Evolutionary conservation across 495 filamentous ascomycete species (phyloP).

Genomic region (Daldinia vernicosa): DNA sequence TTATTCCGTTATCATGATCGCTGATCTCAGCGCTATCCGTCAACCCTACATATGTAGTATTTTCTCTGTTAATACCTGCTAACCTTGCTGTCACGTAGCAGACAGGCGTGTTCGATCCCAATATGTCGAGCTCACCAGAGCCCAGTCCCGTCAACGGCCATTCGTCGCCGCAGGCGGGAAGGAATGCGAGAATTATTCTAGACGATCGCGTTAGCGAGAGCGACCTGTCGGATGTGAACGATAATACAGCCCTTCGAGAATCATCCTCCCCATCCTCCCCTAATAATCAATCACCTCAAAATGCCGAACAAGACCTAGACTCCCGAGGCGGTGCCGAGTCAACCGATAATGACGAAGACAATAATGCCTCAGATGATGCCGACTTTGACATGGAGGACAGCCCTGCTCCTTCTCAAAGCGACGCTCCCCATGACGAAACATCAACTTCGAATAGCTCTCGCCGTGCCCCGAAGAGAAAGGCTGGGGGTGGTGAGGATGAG

Average conservation of each 20-base stretch:
- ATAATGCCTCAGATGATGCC: conserved; percentile 76
- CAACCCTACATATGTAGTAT: conserved; percentile 34
- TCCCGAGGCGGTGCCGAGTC: conserved; percentile 49
- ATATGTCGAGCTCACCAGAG: conserved; percentile 62
- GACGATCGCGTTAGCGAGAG: conserved; percentile 54
- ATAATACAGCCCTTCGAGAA: conserved; percentile 37
- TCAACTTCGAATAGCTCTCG: conserved; percentile 73
- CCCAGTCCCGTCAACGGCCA: conserved; percentile 56
- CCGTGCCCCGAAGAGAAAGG: conserved; percentile 79
- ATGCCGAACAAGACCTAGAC: conserved; percentile 74
- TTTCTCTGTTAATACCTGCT: conserved; percentile 46
- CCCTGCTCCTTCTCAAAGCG: conserved; percentile 60
- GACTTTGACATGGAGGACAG: conserved; percentile 78
- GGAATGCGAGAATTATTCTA: conserved; percentile 36
- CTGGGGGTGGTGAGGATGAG: conserved; percentile 73
- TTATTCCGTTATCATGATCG: conserved; percentile 50
- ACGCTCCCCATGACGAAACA: conserved; percentile 61
- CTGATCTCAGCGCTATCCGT: conserved; percentile 45
- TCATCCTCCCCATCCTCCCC: conserved; percentile 50
- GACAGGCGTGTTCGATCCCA: conserved; percentile 53
- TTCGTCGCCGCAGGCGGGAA: conserved; percentile 44
- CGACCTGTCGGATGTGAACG: conserved; percentile 58
- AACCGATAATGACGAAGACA: conserved; percentile 66
- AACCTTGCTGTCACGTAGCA: conserved; percentile 58
- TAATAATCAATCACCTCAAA: conserved; percentile 64